Evolutionary conservation across 345 rosid genomes (phyloP), one percentile per base, ranked within the genome.

Genomic region (Pistacia atlantica): DNA sequence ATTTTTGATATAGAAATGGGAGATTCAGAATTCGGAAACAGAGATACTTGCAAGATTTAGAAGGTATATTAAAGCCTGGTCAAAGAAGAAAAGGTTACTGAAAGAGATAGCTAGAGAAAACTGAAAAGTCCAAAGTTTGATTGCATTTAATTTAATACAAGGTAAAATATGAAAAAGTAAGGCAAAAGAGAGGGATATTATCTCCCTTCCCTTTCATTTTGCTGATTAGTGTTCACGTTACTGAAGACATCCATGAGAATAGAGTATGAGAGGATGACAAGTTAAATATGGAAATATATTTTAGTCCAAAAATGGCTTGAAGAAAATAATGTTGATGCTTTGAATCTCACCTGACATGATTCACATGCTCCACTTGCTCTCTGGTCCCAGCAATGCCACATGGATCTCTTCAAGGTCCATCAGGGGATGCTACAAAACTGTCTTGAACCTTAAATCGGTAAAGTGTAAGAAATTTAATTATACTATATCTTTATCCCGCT

Each of bases 331-430:
- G 35, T 74, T 51, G 76, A 72, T 57, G 65, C 72, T 69, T 68
- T 76, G 80, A 79, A 72, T 76, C 67, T 79, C 49, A 59, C 60
- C 80, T 73, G 80, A 79, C 79, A 79, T 31, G 42, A 22, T 49
- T 63, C 85, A 75, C 82, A 72, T 72, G 81, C 69, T 71, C 65
- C 66, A 52, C 70, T 71, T 65, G 74, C 56, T 75, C 48, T 33
- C 46, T 54, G 71, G 79, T 67, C 81, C 81, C 82, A 59, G 13
- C 61, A 48, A 57, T 51, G 59, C 73, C 69, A 51, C 55, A 37
- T 57, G 28, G 57, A n/a, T 74, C 33, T 69, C 45, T 72, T 73
- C 72, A 1, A 57, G 18, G 33, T 67, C 67, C 17, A 60, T 13
- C 56, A 62, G 42, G 76, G 52, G 38, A 71, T 54, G 77, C 12